These are phyloP conservation scores for Pyracantha coccinea DNA, from an alignment of 331 rosid genomes.

Conservation along the genomic window DNA sequence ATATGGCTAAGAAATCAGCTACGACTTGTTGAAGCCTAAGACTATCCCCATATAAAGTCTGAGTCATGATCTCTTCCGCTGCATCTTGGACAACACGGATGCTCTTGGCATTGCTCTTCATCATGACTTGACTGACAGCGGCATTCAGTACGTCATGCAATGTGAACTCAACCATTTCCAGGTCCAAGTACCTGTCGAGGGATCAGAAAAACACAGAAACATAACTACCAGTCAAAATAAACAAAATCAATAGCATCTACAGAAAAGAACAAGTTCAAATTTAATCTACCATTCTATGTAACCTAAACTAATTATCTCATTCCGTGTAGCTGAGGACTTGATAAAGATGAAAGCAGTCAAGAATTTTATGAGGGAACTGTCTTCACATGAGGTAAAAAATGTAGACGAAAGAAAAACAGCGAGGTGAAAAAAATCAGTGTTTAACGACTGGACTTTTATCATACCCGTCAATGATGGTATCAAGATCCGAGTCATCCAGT, in stretches of 20 bases:
- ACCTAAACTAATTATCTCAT: not conserved
- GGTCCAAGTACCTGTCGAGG: slow-evolving; percentile 58
- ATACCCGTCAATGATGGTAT: slow-evolving; percentile 81
- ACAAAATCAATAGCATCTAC: not conserved
- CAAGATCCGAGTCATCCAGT: slow-evolving; percentile 84
- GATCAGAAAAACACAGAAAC: not conserved
- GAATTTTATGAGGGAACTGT: too few species aligned
- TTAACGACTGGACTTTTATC: not conserved
- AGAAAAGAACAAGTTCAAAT: not conserved
- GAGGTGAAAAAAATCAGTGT: not conserved
- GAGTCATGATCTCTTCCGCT: slow-evolving; percentile 40
- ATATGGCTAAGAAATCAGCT: slow-evolving; percentile 65
- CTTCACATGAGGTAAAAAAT: not conserved
- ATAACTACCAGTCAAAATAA: too few species aligned
- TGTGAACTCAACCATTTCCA: slow-evolving; percentile 88
- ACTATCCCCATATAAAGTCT: slow-evolving; percentile 72
- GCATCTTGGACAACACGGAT: slow-evolving; percentile 56
- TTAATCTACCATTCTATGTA: not conserved
- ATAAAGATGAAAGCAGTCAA: too few species aligned
- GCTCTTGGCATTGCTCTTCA: slow-evolving; percentile 46
- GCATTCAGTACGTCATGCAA: slow-evolving; percentile 62
- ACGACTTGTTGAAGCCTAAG: slow-evolving; percentile 89
- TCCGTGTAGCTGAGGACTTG: too few species aligned
- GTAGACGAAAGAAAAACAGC: not conserved
- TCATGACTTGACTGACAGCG: slow-evolving; percentile 72